Base-by-base conservation (phyloP, 768 basidiomycete genomes). In the Lentinula aciculospora region DNA sequence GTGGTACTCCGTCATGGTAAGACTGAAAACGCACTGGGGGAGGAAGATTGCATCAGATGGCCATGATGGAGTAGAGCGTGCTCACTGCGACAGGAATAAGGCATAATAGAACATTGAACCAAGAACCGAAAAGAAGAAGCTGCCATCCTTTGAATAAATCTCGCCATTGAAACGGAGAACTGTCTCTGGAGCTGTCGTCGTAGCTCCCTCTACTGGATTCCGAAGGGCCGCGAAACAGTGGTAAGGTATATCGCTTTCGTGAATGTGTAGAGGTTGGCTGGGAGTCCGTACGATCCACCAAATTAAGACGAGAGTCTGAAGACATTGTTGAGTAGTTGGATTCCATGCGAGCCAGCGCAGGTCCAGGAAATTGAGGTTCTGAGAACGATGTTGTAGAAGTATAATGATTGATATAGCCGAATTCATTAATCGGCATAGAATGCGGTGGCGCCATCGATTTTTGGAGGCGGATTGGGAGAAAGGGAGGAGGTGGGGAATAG, bases 41-140 rank as follows among this genome's bases (percentile, higher is more conserved):
- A 17, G 27, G 27, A 28, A 8, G 19, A 9, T 45, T 23, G 36
- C 49, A 37, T 17, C 23, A 56, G 40, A 29, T 50, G 36, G 45
- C 56, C 6, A 29, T 47, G 46, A 5, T 25, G 42, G 28, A 36
- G 57, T 23, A 59, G 9, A 36, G 15, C 31, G 15, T 44, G 74
- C 83, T 59, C 61, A 89, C 88, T n/a, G 89, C 78, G 34, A 82
- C 74, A 10, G 89, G 89, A 28, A 92, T 77, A 53, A 85, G 72
- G 17, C 87, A 57, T 7, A 91, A 70, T 27, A 89, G 72, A 57
- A 88, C 28, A 62, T 92, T 91, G 37, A 92, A 67, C 87, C 88
- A 87, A 47, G 85, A 85, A 51, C 79, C 79, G 55, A 78, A 70
- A 47, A 86, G 58, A 39, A 85, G 74, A 27, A 76, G 60, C 60